Percentiles rank a stretch among this genome's conserved stretches.
phyloP scores from a whole-genome alignment of 2,329 filamentous ascomycete species.

The Aspergillus candidus region DNA sequence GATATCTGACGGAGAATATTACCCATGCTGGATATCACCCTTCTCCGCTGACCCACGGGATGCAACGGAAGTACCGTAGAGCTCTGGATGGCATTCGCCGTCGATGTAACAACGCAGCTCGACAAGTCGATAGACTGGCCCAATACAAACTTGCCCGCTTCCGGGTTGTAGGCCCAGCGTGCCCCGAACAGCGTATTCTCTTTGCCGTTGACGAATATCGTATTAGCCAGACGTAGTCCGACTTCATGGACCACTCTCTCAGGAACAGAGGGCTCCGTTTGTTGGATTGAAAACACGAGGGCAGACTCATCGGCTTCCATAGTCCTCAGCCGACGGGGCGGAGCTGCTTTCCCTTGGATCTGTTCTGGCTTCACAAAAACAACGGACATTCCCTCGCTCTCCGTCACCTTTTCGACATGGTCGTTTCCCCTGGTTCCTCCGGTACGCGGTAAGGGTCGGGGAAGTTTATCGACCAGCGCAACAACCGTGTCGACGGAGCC shows the following conservation, averaged over 20 bases:
- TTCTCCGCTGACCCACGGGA: constrained; percentile 32
- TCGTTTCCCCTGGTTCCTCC: neutral
- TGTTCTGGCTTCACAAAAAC: constrained; percentile 21
- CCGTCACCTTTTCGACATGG: neutral
- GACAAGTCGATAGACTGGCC: constrained; percentile 26
- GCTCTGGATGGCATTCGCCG: constrained; percentile 11
- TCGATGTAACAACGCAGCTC: constrained; percentile 24
- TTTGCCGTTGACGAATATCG: constrained; percentile 38
- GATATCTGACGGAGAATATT: constrained; percentile 38
- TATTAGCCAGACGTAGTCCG: constrained; percentile 38
- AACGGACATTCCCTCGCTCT: constrained; percentile 31
- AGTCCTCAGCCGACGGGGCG: constrained; percentile 23
- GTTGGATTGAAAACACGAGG: constrained; percentile 24
- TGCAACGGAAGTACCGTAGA: constrained; percentile 28
- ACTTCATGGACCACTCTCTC: constrained; percentile 23
- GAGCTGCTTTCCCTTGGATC: constrained; percentile 26
- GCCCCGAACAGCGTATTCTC: constrained; percentile 35
- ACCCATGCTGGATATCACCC: constrained; percentile 38
- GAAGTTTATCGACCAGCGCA: constrained; percentile 35
- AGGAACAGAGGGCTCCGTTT: constrained; percentile 1
- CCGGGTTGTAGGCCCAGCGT: constrained; percentile 26
- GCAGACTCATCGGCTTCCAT: constrained; percentile 28
- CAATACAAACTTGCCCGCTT: constrained; percentile 17
- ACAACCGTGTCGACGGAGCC: constrained; percentile 24
- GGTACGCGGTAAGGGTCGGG: constrained; percentile 10